Conservation (phyloP, 768 basidiomycete species). For the Mycena latifolia region DNA sequence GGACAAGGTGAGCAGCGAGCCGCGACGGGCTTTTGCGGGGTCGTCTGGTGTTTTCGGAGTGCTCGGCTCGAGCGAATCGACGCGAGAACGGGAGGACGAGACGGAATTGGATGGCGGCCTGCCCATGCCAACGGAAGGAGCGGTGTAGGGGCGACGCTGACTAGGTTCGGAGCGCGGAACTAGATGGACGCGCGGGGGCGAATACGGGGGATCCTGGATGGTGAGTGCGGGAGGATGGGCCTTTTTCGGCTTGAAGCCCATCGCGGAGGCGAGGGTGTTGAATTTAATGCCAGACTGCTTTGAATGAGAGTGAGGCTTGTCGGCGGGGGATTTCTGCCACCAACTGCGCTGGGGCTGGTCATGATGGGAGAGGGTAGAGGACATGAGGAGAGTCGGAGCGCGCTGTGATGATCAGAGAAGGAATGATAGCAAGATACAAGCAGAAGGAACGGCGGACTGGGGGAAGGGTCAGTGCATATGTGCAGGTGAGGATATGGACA, state of each 20-base stretch:
- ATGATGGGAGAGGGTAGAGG: slow-evolving; percentile 29
- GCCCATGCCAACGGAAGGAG: slow-evolving; percentile 44
- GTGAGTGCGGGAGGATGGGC: slow-evolving; percentile 56
- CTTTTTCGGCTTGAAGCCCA: slow-evolving; percentile 77
- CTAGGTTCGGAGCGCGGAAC: slow-evolving; percentile 31
- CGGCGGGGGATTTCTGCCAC: slow-evolving; percentile 52
- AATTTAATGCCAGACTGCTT: slow-evolving; percentile 58
- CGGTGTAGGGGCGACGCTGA: slow-evolving; percentile 33
- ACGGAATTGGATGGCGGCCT: slow-evolving; percentile 67
- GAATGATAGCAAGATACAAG: slow-evolving; percentile 9
- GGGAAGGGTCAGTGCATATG: slow-evolving; percentile 14
- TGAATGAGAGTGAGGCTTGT: slow-evolving; percentile 40
- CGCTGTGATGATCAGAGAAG: slow-evolving; percentile 16
- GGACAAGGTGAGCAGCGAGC: slow-evolving; percentile 72
- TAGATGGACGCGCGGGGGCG: slow-evolving; percentile 23
- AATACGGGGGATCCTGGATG: slow-evolving; percentile 61
- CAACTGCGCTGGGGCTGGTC: slow-evolving; percentile 53
- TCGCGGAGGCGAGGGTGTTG: slow-evolving; percentile 68
- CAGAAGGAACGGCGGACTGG: neutral
- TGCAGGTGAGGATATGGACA: neutral
- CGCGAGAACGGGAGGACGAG: slow-evolving; percentile 67
- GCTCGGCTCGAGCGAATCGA: slow-evolving; percentile 65
- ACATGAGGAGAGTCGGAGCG: neutral
- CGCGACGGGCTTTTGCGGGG: slow-evolving; percentile 50
- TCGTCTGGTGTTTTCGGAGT: slow-evolving; percentile 63